These are phyloP conservation scores for Chrysoporthe austroafricana DNA, from an alignment of 2,329 filamentous ascomycete species.

Conservation along the genomic window DNA sequence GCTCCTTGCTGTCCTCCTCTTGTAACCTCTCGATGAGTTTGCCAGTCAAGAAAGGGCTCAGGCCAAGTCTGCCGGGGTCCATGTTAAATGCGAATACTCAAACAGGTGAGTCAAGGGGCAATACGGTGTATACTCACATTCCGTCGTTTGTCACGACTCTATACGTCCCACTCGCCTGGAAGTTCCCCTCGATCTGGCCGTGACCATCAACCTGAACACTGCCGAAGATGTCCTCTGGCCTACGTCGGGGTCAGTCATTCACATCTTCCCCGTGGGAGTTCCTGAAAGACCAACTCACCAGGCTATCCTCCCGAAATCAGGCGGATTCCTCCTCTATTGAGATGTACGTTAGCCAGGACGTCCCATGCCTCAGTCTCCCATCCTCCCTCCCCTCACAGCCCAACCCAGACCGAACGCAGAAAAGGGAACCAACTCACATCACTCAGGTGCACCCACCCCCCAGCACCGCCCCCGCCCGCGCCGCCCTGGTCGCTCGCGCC, in stretches of 20 bases:
- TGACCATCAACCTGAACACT: conserved; percentile 65
- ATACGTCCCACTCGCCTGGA: conserved; percentile 61
- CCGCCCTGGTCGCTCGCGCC: conserved; percentile 64
- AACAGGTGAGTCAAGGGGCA: neutral
- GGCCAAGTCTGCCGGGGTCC: conserved; percentile 17
- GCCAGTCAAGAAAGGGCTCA: conserved; percentile 28
- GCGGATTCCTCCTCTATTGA: conserved; percentile 58
- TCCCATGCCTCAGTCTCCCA: neutral
- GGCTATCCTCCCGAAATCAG: conserved; percentile 69
- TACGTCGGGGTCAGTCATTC: conserved; percentile 12
- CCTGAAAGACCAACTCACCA: conserved; percentile 42
- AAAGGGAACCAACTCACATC: conserved; percentile 44
- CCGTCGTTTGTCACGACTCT: conserved; percentile 29
- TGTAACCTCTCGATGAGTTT: conserved; percentile 26
- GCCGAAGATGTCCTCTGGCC: conserved; percentile 70
- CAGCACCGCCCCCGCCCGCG: conserved; percentile 60
- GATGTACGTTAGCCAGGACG: neutral
- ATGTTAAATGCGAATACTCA: neutral
- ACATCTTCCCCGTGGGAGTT: neutral
- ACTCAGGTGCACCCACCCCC: conserved; percentile 68
- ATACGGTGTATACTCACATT: conserved; percentile 23
- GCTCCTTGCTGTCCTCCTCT: conserved; percentile 26
- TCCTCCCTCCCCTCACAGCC: no score
- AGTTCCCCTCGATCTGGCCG: conserved; percentile 61
- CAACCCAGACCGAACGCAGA: neutral